phyloP scores from a whole-genome alignment of 352 stramenopile genomes.

The Lagenidium giganteum region DNA sequence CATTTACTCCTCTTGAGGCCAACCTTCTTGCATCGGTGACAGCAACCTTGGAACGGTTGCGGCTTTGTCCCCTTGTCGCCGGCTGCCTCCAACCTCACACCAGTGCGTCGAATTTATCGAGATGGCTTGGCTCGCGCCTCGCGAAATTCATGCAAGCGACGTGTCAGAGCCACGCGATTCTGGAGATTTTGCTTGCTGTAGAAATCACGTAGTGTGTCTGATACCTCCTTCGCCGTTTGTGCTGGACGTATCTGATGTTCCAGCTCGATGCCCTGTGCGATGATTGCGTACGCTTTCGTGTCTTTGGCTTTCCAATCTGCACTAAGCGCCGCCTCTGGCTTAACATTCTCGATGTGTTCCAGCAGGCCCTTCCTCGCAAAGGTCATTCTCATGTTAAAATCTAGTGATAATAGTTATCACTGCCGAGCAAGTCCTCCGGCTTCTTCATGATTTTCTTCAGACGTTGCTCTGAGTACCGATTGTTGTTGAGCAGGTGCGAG shows the following conservation, averaged over 20 bases:
- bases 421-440: not conserved
- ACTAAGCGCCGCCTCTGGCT: not conserved
- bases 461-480: no score
- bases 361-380: conserved; percentile 4
- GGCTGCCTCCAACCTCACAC: not conserved
- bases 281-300: conserved; percentile 9
- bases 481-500: no score
- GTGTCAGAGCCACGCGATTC: not conserved
- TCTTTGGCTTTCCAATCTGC: conserved; percentile 7
- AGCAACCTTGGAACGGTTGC: not conserved
- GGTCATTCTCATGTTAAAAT: conserved; percentile 7
- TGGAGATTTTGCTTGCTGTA: conserved; percentile 2
- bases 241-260: conserved; percentile 4
- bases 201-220: not conserved
- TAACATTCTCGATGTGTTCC: conserved; percentile 2
- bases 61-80: not conserved
- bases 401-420: conserved; percentile 1
- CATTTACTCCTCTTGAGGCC: conserved; percentile 4
- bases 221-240: not conserved
- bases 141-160: not conserved
- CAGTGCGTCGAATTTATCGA: no score
- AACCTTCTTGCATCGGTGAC: not conserved
- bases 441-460: no score
- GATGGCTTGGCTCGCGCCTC: no score
- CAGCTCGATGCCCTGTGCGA: conserved; percentile 7